These are phyloP conservation scores for Cornus kousa DNA, from an alignment of 148 eudicot genomes.

Conservation along the genomic window DNA sequence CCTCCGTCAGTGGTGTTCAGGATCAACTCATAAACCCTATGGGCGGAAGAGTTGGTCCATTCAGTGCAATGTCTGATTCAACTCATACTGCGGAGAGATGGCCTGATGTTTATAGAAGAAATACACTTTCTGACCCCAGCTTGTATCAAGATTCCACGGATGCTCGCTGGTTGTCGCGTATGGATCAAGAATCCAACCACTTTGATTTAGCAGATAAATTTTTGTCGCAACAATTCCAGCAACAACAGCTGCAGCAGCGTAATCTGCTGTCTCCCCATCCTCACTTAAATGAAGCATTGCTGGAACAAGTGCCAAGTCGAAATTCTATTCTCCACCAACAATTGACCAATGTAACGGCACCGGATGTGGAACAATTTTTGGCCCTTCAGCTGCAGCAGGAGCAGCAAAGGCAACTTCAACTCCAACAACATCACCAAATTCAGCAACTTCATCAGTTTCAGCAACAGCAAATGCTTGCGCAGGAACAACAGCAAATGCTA, in stretches of 20 bases:
- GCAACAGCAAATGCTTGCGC: slow-evolving; percentile 61
- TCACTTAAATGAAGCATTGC: slow-evolving; percentile 51
- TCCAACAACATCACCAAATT: slow-evolving; percentile 27
- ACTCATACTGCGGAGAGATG: slow-evolving; percentile 46
- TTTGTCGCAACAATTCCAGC: slow-evolving; percentile 49
- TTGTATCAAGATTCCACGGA: slow-evolving; percentile 57
- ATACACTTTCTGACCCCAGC: slow-evolving; percentile 43
- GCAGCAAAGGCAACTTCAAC: slow-evolving; percentile 30
- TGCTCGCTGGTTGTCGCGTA: slow-evolving; percentile 38
- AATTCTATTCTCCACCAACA: slow-evolving; percentile 59
- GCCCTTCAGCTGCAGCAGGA: slow-evolving; percentile 66
- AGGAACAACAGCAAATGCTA: slow-evolving; percentile 65
- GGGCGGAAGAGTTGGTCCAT: slow-evolving; percentile 41
- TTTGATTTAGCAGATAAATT: slow-evolving; percentile 62
- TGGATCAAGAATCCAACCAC: slow-evolving; percentile 58
- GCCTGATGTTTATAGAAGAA: slow-evolving; percentile 47
- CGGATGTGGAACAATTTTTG: slow-evolving; percentile 70
- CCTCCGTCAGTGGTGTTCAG: slow-evolving; percentile 38
- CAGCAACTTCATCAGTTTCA: slow-evolving; percentile 57
- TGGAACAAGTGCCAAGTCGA: slow-evolving; percentile 44
- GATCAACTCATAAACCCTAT: slow-evolving; percentile 43
- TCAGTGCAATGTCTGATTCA: slow-evolving; percentile 40
- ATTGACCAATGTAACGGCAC: slow-evolving; percentile 50
- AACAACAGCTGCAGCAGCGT: slow-evolving; percentile 57
- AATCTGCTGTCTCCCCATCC: slow-evolving; percentile 48